Evolutionary conservation across 805 yeast genomes (phyloP).

Genomic region (Teunomyces lycoperdinae): DNA sequence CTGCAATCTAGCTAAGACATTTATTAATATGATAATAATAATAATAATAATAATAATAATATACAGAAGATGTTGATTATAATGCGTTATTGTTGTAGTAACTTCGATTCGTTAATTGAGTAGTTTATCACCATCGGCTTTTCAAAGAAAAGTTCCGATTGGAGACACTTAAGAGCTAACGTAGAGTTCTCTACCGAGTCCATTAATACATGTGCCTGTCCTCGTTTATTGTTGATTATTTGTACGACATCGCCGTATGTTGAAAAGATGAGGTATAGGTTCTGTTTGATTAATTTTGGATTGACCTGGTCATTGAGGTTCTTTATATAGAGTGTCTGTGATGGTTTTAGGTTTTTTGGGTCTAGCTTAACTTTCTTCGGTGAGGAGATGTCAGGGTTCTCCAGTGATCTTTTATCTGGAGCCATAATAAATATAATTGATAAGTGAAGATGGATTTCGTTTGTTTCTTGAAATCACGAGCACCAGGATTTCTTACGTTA

Average conservation of each 20-base stretch:
- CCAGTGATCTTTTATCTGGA: conserved; percentile 4
- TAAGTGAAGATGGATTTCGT: not conserved
- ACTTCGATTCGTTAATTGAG: conserved; percentile 25
- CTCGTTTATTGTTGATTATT: conserved; percentile 49
- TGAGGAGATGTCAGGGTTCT: not conserved
- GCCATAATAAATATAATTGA: not conserved
- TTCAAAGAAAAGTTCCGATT: conserved; percentile 51
- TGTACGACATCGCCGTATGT: conserved; percentile 65
- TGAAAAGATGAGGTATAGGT: conserved; percentile 56
- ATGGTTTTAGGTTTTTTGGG: conserved; percentile 15
- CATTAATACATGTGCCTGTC: conserved; percentile 65
- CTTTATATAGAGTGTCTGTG: conserved; percentile 54
- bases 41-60: not conserved
- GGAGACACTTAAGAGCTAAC: conserved; percentile 46
- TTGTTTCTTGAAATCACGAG: not conserved
- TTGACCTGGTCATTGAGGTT: conserved; percentile 60
- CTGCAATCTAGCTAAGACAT: conserved; percentile 25
- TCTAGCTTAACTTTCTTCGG: conserved; percentile 11
- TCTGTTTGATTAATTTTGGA: conserved; percentile 43
- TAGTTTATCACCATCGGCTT: conserved; percentile 46
- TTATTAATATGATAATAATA: not conserved
- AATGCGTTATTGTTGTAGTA: conserved; percentile 6
- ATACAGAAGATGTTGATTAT: not conserved
- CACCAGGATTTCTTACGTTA: not conserved
- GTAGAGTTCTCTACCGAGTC: conserved; percentile 49